Evolutionary conservation across 345 rosid species (phyloP), one percentile per base, ranked within the genome.

Genomic region (Anacardium occidentale): DNA sequence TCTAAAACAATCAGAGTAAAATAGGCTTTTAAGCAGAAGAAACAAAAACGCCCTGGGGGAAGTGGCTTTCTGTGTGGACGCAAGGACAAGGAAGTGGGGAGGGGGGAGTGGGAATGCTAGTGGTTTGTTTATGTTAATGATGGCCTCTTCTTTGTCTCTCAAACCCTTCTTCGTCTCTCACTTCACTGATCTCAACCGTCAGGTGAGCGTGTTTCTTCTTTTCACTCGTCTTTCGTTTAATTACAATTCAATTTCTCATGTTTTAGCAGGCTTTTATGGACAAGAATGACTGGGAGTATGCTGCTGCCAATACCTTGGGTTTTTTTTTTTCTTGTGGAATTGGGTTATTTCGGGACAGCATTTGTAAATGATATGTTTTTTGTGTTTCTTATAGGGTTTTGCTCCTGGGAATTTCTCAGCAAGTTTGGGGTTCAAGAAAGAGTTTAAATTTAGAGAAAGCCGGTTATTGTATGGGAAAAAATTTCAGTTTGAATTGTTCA

Each of bases 401-500:
- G 51, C 54, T 50, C 47, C 64, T 47, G 51, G 51, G 51, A 76
- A 65, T 53, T 52, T 67, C 29, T 71, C 79, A 0, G 25, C 52
- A 54, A 73, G 69, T 73, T 63, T 78, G 50, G 77, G 74, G 62
- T 56, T 86, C 60, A 62, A 73, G 51, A 47, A 47, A 3, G 51
- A 37, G 7, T 37, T 37, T 50, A 37, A 37, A 8, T 37, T 37
- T 37, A 80, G 72, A 74, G 67, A 77, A 62, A 84, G 74, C 44
- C 8, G 8, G 42, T 37, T 37, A 7, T 62, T 45, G 18, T 71
- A 69, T 47, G 61, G 76, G 8, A 81, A 73, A 54, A 80, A 65
- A 42, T 75, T n/a, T 86, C 68, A 83, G 77, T 70, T 69, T 86
- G 18, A 75, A 74, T 61, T 88, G 96, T 68, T 78, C 74, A 10